These are phyloP conservation scores for Sorghum bicolor DNA, from an alignment of 176 grass and related monocot genomes.

Conservation along the genomic window Sorghum_bicolor_NCBIv3 NC_012871.2:68917001-68917500, in stretches of 20 bases:
- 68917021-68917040: not conserved
- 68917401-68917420: not conserved
- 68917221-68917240: not conserved
- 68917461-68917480: constrained; percentile 61
- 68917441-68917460: not conserved
- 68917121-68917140: not conserved
- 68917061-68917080: not conserved
- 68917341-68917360: not conserved
- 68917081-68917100: not conserved
- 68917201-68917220: not conserved
- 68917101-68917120: not conserved
- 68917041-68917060: not conserved
- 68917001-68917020: not conserved
- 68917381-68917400: not conserved
- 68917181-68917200: not conserved
- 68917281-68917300: not conserved
- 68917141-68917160: not conserved
- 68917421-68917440: not conserved
- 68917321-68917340: not conserved
- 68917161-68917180: not conserved
- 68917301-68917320: not conserved
- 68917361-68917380: not conserved
- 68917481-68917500: constrained; percentile 79
- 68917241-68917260: not conserved
- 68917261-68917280: not conserved